A percentile compares a stretch with the other conserved stretches of the same genome.
These are phyloP conservation scores for Aschersonia sp. DNA, from an alignment of 2,329 filamentous ascomycete genomes.

Conservation along the genomic window DNA sequence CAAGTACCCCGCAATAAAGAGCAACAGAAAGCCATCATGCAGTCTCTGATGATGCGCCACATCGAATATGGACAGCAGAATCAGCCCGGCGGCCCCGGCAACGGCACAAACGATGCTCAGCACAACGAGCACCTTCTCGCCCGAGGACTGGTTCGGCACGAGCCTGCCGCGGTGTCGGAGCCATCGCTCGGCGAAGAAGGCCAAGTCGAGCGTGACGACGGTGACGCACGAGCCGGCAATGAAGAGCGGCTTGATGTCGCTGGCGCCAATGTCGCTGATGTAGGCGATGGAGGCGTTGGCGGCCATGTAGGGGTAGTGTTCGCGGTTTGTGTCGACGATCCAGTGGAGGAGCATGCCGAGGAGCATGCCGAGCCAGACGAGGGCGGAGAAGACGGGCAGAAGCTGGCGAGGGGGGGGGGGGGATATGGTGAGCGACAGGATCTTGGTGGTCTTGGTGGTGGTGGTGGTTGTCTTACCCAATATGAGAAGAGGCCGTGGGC, in stretches of 20 bases:
- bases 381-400: conserved; percentile 53
- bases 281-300: conserved; percentile 48
- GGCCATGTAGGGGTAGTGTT: conserved; percentile 47
- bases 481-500: conserved; percentile 18
- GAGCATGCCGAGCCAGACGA: conserved; percentile 53
- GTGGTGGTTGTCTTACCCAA: conserved; percentile 17
- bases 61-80: conserved; percentile 77
- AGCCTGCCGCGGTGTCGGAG: conserved; percentile 71
- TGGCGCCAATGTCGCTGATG: conserved; percentile 53
- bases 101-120: conserved; percentile 56
- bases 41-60: conserved; percentile 50
- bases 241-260: conserved; percentile 60
- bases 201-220: conserved; percentile 65
- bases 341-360: conserved; percentile 59
- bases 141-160: conserved; percentile 50
- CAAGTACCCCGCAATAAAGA: conserved; percentile 82
- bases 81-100: conserved; percentile 64
- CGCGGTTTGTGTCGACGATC: conserved; percentile 39
- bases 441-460: not conserved
- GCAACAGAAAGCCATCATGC: conserved; percentile 62
- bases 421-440: not conserved
- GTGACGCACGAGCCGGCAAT: conserved; percentile 58
- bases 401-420: conserved; percentile 23
- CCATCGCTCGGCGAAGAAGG: conserved; percentile 72
- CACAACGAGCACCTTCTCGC: conserved; percentile 47